Evolutionary conservation across 169 alveolate species (phyloP).

Genomic region (Eimeria praecox): DNA sequence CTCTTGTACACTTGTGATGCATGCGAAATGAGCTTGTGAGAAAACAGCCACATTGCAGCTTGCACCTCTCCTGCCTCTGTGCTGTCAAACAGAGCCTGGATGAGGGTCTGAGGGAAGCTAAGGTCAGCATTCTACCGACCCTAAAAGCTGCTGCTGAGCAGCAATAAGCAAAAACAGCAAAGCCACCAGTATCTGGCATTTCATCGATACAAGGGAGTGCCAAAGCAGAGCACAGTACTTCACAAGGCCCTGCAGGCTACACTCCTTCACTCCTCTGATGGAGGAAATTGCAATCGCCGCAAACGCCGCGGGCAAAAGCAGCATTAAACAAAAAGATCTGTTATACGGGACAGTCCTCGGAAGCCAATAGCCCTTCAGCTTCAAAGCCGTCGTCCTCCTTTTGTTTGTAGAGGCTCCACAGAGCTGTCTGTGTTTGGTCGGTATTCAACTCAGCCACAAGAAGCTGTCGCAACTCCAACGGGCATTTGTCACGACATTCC

Average conservation of each 20-base stretch:
- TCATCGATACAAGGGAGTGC: not conserved
- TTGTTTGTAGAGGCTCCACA: slow-evolving; percentile 38
- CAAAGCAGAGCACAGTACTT: not conserved
- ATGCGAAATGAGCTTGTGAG: not conserved
- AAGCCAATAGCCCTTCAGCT: not conserved
- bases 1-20: not conserved
- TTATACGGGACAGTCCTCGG: not conserved
- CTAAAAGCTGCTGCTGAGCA: not conserved
- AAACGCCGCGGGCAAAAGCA: not conserved
- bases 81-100: not conserved
- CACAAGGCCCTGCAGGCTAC: not conserved
- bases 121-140: not conserved
- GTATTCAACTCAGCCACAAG: slow-evolving; percentile 18
- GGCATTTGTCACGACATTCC: slow-evolving; percentile 28
- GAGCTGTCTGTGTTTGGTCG: not conserved
- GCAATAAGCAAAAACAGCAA: not conserved
- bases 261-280: not conserved
- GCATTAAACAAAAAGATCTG: not conserved
- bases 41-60: not conserved
- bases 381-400: not conserved
- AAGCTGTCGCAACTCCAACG: slow-evolving; percentile 27
- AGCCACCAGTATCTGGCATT: not conserved
- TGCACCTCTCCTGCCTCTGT: not conserved
- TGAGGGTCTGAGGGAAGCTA: not conserved
- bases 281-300: not conserved